Percentiles rank a stretch among this genome's conserved stretches.
These are phyloP conservation scores for Rhytidhysteron rufulum DNA, from an alignment of 2,329 filamentous ascomycete genomes.

Conservation along the genomic window DNA sequence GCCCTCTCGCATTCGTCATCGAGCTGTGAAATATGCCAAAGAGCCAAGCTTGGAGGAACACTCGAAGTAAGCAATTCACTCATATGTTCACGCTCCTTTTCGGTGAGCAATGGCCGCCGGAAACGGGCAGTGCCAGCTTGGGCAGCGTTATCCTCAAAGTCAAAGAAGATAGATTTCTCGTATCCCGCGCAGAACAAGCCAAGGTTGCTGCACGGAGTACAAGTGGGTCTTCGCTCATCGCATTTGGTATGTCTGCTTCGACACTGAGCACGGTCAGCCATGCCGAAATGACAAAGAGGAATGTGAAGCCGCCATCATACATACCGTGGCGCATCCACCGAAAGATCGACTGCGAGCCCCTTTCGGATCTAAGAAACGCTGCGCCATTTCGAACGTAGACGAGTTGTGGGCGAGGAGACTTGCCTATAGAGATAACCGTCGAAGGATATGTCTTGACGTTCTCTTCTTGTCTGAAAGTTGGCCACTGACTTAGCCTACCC, in stretches of 20 bases:
- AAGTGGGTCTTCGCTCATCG: constrained; percentile 41
- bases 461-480: too few relatives aligned
- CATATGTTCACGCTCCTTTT: constrained; percentile 31
- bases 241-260: constrained; percentile 44
- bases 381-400: neutral
- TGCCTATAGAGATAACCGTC: neutral
- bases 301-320: too few relatives aligned
- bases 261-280: constrained; percentile 20
- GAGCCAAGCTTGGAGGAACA: constrained; percentile 21
- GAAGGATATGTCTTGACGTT: too few relatives aligned
- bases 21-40: constrained; percentile 15
- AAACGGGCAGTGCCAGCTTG: constrained; percentile 22
- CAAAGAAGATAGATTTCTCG: constrained; percentile 37
- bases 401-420: neutral
- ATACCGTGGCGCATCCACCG: constrained; percentile 12
- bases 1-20: constrained; percentile 24
- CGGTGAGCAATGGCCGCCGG: constrained; percentile 44
- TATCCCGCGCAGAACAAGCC: constrained; percentile 40
- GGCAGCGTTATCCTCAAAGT: constrained; percentile 16
- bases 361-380: neutral
- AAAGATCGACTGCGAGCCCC: constrained; percentile 10
- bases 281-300: neutral
- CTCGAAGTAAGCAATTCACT: constrained; percentile 32
- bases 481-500: too few relatives aligned
- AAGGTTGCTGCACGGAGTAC: constrained; percentile 34